A percentile compares a stretch with the other conserved stretches of the same genome.
Conservation (phyloP, 306 rosid genomes). For the Pterocarpus santalinus region DNA sequence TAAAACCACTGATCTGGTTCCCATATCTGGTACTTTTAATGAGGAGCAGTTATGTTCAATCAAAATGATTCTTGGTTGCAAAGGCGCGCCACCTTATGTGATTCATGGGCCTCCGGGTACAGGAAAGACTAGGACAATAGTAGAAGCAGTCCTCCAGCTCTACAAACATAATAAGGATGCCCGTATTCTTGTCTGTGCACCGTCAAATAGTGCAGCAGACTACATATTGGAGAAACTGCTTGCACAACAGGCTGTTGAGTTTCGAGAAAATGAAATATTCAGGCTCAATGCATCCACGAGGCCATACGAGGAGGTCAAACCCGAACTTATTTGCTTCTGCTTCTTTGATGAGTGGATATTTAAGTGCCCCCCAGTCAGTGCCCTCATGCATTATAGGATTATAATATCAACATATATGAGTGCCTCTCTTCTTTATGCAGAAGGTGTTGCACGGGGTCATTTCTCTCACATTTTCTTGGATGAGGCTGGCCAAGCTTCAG, state of each 20-base stretch:
- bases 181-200: slow-evolving; percentile 85
- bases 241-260: slow-evolving; percentile 48
- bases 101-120: slow-evolving; percentile 96
- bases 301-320: slow-evolving; percentile 72
- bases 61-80: slow-evolving; percentile 84
- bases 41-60: slow-evolving; percentile 71
- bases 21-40: slow-evolving; percentile 68
- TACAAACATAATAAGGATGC: slow-evolving; percentile 55
- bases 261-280: slow-evolving; percentile 67
- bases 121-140: slow-evolving; percentile 84
- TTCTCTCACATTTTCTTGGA: slow-evolving; percentile 95
- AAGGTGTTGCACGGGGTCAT: slow-evolving; percentile 75
- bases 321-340: slow-evolving; percentile 70
- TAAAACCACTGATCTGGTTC: slow-evolving; percentile 55
- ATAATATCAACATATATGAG: slow-evolving; percentile 86
- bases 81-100: slow-evolving; percentile 84
- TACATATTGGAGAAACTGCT: slow-evolving; percentile 77
- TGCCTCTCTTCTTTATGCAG: slow-evolving; percentile 73
- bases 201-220: slow-evolving; percentile 95
- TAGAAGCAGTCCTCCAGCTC: slow-evolving; percentile 85
- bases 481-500: slow-evolving; percentile 99
- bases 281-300: slow-evolving; percentile 84
- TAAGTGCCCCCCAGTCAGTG: slow-evolving; percentile 71
- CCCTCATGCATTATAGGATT: slow-evolving; percentile 67
- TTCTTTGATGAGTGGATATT: slow-evolving; percentile 70